Conservation (phyloP, 768 basidiomycete species). For the Naganishia friedmannii region DNA sequence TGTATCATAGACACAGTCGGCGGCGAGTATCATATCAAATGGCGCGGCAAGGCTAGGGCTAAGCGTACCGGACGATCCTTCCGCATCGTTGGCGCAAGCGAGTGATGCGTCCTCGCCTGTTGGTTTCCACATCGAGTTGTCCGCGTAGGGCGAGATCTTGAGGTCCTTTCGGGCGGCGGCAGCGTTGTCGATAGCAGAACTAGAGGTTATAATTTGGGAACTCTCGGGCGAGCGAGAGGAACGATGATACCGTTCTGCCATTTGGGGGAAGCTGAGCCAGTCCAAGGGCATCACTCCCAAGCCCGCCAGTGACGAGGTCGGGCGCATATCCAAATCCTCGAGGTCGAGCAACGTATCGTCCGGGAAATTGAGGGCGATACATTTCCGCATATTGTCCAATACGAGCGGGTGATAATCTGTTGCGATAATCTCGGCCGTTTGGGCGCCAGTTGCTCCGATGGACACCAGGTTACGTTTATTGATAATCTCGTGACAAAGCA, state of each 20-base stretch:
- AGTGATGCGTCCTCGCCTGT: background rate
- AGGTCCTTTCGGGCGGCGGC: background rate
- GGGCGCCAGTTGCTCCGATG: background rate
- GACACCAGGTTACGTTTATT: conserved; percentile 14
- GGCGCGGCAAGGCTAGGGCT: conserved; percentile 25
- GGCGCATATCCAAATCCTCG: background rate
- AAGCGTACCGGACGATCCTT: conserved; percentile 26
- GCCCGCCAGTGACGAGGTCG: background rate
- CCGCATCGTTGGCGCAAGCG: conserved; percentile 8
- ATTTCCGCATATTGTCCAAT: conserved; percentile 46
- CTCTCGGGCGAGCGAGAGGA: background rate
- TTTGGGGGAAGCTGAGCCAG: conserved; percentile 46
- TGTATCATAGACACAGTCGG: conserved; percentile 51
- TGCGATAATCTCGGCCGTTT: conserved; percentile 41
- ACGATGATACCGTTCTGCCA: conserved; percentile 21
- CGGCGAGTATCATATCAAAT: conserved; percentile 49
- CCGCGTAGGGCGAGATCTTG: conserved; percentile 3
- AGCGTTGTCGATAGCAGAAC: background rate
- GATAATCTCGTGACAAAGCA: conserved; percentile 44
- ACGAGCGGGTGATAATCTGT: conserved; percentile 48
- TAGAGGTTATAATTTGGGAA: background rate
- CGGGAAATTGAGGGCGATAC: conserved; percentile 48
- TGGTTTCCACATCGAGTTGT: conserved; percentile 15
- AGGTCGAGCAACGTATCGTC: conserved; percentile 10
- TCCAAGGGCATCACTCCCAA: conserved; percentile 44